Evolutionary conservation across 306 rosid genomes (phyloP).

Genomic region (Cicer judaicum): DNA sequence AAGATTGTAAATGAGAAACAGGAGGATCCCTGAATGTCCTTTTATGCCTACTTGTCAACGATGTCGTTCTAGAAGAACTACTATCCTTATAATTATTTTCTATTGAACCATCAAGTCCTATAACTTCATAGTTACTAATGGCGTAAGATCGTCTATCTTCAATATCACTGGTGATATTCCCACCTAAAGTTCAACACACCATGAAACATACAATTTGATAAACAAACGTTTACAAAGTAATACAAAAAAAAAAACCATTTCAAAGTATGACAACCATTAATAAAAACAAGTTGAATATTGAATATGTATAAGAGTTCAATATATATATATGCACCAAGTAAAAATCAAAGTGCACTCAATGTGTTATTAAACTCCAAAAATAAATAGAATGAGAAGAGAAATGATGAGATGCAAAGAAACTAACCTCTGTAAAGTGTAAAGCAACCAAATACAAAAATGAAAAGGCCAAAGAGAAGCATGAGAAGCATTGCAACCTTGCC

Average conservation of each 20-base stretch:
- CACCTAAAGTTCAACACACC: constrained; percentile 58
- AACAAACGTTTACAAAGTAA: too few species aligned
- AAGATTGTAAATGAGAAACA: constrained; percentile 36
- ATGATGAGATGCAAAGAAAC: constrained; percentile 29
- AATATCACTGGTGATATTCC: constrained; percentile 54
- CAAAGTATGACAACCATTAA: too few species aligned
- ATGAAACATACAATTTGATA: too few species aligned
- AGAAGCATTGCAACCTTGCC: constrained; percentile 84
- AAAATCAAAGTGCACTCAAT: too few species aligned
- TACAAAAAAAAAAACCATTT: too few species aligned
- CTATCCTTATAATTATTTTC: constrained; percentile 47
- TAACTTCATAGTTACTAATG: constrained; percentile 44
- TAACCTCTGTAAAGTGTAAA: constrained; percentile 70
- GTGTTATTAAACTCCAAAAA: too few species aligned
- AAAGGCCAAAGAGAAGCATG: constrained; percentile 68
- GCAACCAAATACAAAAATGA: constrained; percentile 73
- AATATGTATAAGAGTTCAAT: too few species aligned
- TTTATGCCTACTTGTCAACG: constrained; percentile 43
- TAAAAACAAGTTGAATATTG: too few species aligned
- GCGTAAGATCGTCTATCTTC: constrained; percentile 52
- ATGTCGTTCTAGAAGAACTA: constrained; percentile 49
- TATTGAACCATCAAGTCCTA: constrained; percentile 45
- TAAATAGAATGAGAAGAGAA: not conserved
- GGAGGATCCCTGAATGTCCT: constrained; percentile 40
- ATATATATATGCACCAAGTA: too few species aligned